Evolutionary conservation across 2,329 filamentous ascomycete species (phyloP).

Genomic region (Fusarium pseudocircinatum): DNA sequence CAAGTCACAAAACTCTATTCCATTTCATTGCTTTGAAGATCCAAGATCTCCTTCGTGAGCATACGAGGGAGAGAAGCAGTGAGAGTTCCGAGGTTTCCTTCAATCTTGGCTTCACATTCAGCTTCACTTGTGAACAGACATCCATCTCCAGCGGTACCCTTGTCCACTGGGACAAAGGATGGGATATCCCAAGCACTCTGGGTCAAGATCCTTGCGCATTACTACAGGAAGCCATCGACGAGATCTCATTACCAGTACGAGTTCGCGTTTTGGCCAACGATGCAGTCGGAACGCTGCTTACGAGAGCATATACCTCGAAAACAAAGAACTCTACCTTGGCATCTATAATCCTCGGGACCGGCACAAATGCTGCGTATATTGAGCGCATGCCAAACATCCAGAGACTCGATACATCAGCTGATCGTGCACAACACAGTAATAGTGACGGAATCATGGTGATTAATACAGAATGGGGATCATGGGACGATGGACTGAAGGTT

Average conservation of each 20-base stretch:
- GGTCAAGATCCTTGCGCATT: neutral
- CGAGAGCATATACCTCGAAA: neutral
- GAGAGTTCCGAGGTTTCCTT: rapidly evolving
- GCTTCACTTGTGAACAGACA: conserved; percentile 5
- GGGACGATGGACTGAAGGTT: neutral
- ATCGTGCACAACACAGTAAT: rapidly evolving
- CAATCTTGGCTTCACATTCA: conserved; percentile 4
- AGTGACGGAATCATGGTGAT: neutral
- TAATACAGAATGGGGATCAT: conserved; percentile 15
- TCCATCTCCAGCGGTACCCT: neutral
- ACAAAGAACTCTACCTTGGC: neutral
- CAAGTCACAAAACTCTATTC: neutral
- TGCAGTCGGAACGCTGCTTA: neutral
- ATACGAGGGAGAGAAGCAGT: rapidly evolving
- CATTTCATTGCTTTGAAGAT: neutral
- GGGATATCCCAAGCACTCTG: conserved; percentile 4
- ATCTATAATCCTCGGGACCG: neutral
- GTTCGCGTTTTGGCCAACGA: conserved; percentile 6
- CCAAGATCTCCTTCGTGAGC: neutral
- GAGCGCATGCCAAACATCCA: neutral
- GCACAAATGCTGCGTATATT: conserved; percentile 3
- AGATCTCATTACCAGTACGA: neutral
- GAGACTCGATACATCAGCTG: neutral
- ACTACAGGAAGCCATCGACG: neutral
- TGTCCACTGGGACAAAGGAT: conserved; percentile 14